A percentile compares a stretch with the other conserved stretches of the same genome.
Conservation (phyloP, 2,329 filamentous ascomycete species). For the Ophiostoma sp. region DNA sequence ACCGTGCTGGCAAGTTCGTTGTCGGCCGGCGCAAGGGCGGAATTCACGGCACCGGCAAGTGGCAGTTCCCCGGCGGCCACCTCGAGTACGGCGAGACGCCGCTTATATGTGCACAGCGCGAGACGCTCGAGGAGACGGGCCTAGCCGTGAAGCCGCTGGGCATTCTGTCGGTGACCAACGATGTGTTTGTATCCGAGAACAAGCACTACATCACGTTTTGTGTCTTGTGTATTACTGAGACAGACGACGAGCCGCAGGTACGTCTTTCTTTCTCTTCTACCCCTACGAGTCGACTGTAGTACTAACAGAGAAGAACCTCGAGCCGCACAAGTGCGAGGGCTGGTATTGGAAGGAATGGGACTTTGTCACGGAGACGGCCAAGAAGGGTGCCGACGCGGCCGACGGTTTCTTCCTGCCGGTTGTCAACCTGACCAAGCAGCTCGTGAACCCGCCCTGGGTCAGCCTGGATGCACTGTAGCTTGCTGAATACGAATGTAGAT, state of each 20-base stretch:
- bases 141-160: conserved; percentile 48
- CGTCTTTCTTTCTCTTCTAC: neutral
- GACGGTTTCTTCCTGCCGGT: conserved; percentile 39
- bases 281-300: too few species aligned
- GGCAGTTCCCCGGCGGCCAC: conserved; percentile 69
- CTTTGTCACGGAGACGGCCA: conserved; percentile 36
- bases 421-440: conserved; percentile 33
- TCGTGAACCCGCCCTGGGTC: conserved; percentile 24
- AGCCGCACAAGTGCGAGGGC: conserved; percentile 47
- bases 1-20: conserved; percentile 41
- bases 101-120: conserved; percentile 58
- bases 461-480: conserved; percentile 11
- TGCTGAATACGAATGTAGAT: neutral
- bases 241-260: conserved; percentile 49
- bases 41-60: conserved; percentile 40
- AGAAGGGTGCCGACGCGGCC: conserved; percentile 30
- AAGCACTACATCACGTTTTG: conserved; percentile 76
- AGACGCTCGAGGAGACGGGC: conserved; percentile 66
- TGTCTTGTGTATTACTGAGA: conserved; percentile 48
- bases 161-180: conserved; percentile 60
- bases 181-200: conserved; percentile 51
- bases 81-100: conserved; percentile 63
- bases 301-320: conserved; percentile 33
- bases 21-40: conserved; percentile 45
- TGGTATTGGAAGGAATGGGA: conserved; percentile 48